Percentiles rank a stretch among this genome's conserved stretches.
These are phyloP conservation scores for Aspergillus sojae DNA, from an alignment of 2,329 filamentous ascomycete species.

Conservation along the genomic window DNA sequence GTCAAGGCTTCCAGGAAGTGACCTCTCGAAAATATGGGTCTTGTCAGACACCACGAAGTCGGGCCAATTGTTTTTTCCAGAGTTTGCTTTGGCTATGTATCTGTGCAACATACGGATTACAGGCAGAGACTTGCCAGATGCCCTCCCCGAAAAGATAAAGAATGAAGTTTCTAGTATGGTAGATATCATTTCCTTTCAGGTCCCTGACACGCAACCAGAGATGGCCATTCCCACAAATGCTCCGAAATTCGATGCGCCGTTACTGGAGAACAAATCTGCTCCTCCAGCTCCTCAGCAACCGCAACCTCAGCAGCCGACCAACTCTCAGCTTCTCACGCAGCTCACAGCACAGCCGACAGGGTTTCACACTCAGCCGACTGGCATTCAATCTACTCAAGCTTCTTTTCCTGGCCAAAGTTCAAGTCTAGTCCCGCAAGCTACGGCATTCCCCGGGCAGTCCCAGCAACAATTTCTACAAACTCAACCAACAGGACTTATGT, in stretches of 20 bases:
- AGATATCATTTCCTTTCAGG: conserved; percentile 95
- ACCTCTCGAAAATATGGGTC: conserved; percentile 92
- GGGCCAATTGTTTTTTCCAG: conserved; percentile 92
- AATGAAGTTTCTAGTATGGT: conserved; percentile 99
- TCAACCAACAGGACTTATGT: conserved; percentile 72
- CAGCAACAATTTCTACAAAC: conserved; percentile 61
- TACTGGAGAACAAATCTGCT: conserved; percentile 51
- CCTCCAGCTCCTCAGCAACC: conserved; percentile 64
- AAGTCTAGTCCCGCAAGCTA: conserved; percentile 40
- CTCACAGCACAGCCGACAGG: conserved; percentile 58
- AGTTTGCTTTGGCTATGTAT: conserved; percentile 98
- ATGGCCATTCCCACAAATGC: conserved; percentile 64
- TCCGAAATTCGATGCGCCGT: conserved; percentile 67
- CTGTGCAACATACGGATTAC: conserved; percentile 92
- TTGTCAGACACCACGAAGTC: conserved; percentile 94
- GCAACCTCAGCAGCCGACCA: conserved; percentile 72
- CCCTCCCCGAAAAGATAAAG: conserved; percentile 80
- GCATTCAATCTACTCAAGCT: conserved; percentile 61
- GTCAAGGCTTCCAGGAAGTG: conserved; percentile 83
- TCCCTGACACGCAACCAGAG: conserved; percentile 70
- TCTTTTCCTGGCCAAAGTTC: conserved; percentile 47
- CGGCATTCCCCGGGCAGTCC: conserved; percentile 49
- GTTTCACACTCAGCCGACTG: conserved; percentile 65
- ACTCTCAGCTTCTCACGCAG: conserved; percentile 60
- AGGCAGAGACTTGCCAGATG: conserved; percentile 75